Evolutionary conservation across 2,329 filamentous ascomycete genomes (phyloP), one percentile per base, ranked within the genome.

Genomic region (Epichloe uncinata): DNA sequence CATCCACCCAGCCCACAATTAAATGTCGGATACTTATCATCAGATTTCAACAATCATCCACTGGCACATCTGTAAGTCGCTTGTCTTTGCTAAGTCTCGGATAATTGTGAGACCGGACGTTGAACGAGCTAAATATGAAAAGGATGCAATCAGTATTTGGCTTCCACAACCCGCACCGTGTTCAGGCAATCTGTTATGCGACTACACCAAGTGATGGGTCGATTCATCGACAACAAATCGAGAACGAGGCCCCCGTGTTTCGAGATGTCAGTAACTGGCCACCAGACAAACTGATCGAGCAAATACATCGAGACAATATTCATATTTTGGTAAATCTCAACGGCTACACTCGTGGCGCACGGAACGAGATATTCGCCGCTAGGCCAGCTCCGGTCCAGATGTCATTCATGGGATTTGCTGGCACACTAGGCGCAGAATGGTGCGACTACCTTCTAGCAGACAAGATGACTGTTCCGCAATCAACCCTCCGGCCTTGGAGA

Each of bases 381-480:
- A 81, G 94, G 26, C 88, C 93, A 15, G 89, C 90, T 2, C 93
- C 93, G 0, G 88, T 98, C 42, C 93, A 98, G 57, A 98, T 98
- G 93, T 95, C 93, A 0, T 98, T 98, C 61, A 98, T 98, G 93
- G 93, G 93, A 0, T 98, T 98, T 63, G 93, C 93, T 0, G 93
- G 93, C 9, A 96, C 91, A 0, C 72, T 98, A 1, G 93, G 93
- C 5, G 93, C 93, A 3, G 93, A 98, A 63, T 98, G 93, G 93
- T 98, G 93, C 58, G 93, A 98, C 64, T 98, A 98, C 61, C 82
- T 98, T 15, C 77, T 97, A 26, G 90, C 93, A 3, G 93, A 98
- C 61, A 75, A 85, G 47, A 91, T 85, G 1, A 89, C 93, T 0
- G 84, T 98, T 48, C 93, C 93, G 1, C 77, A 75, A 0, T 79